Base-by-base conservation (phyloP, 768 basidiomycete genomes). In the Sarcomyxa edulis region DNA sequence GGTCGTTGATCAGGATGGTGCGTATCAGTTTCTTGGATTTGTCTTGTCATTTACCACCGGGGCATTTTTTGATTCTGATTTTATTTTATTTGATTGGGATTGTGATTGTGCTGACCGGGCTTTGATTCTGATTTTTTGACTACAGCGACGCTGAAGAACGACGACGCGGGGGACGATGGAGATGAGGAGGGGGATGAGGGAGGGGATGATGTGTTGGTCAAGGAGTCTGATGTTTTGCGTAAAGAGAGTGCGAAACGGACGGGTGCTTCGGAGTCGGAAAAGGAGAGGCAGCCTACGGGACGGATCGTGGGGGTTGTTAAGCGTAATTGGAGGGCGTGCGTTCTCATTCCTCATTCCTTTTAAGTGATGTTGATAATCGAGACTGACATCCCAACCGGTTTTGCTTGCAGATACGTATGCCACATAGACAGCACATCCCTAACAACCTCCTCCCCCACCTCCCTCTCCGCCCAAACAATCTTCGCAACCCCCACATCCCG, bases 401-500 rank as follows among this genome's bases (percentile, higher is more conserved):
- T 12, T 27, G 3, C 22, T 24, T 25, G 25, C 51, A 90, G 87
- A 28, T 90, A 90, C 53, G 95, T 98, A 25, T 97, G 93, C 60
- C 94, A 97, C 57, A 81, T 99, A 33, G 96, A 97, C 59, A 77
- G 81, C 44, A 78, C 85, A 0, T 94, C 95, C 2, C 73, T 98
- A 23, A 82, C 84, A 0, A 85, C 87, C 4, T 75, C 79, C 3
- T 81, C 80, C 41, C 54, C 77, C 11, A 88, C 88, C 1, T 93
- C 91, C 2, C 72, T 87, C 9, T 80, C 86, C 27, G 80, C 82
- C 39, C 92, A 94, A 65, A 88, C 92, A 1, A 86, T 98, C 20
- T 93, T 97, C 56, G 95, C 93, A 1, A 90, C 88, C 2, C 95
- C 96, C 0, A 84, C 95, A 26, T 94, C 93, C 8, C 78, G 89